A percentile compares a stretch with the other conserved stretches of the same genome.
phyloP scores from a whole-genome alignment of 768 basidiomycete species.

The Mycena rosella region DNA sequence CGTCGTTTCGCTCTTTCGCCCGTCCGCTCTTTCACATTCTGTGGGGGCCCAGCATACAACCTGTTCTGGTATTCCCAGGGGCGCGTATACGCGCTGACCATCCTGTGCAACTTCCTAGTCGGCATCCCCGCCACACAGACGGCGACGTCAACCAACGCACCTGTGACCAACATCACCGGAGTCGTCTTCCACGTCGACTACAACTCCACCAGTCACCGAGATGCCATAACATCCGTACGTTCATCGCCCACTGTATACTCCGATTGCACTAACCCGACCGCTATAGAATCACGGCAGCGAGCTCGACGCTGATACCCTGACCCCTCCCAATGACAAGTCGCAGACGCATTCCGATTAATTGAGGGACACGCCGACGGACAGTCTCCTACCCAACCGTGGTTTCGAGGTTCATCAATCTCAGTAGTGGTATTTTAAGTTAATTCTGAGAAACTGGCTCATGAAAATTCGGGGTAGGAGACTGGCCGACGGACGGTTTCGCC shows the following conservation, averaged over 20 bases:
- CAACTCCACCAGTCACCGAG: neutral
- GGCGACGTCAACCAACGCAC: neutral
- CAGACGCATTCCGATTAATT: neutral
- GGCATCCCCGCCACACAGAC: neutral
- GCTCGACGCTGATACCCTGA: neutral
- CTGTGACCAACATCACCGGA: neutral
- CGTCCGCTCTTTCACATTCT: neutral
- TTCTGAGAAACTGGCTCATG: no score
- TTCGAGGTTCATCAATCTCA: no score
- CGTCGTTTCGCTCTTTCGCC: no score
- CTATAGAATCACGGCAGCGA: neutral
- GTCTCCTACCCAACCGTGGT: no score
- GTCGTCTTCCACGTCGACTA: slow-evolving; percentile 19
- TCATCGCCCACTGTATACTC: neutral
- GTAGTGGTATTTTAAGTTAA: no score
- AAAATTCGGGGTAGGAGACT: no score
- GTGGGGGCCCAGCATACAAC: neutral
- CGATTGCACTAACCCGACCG: neutral
- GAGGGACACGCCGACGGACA: no score
- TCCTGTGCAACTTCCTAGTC: slow-evolving; percentile 21
- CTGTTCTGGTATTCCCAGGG: slow-evolving; percentile 26
- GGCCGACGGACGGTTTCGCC: neutral
- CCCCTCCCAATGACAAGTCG: neutral
- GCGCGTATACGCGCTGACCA: slow-evolving; percentile 27
- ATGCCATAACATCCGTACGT: neutral